Evolutionary conservation across 805 yeast species (phyloP).

Genomic region (Torulaspora gathmanii): DNA sequence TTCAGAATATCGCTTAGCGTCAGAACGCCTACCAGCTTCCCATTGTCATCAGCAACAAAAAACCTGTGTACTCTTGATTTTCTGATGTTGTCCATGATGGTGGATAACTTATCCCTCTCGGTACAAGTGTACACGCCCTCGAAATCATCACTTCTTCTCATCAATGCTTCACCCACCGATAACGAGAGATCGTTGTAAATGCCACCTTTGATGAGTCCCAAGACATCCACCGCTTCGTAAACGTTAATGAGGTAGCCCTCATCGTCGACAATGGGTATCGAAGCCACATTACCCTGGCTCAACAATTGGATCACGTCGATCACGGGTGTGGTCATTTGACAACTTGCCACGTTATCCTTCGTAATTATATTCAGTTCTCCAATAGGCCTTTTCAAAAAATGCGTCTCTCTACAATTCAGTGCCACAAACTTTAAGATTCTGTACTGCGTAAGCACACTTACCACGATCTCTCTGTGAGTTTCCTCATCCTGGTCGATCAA

Average conservation of each 20-base stretch:
- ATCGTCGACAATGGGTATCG: slow-evolving; percentile 89
- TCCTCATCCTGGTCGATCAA: slow-evolving; percentile 90
- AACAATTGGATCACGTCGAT: slow-evolving; percentile 84
- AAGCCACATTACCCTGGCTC: slow-evolving; percentile 75
- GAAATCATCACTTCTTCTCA: slow-evolving; percentile 86
- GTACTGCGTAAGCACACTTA: slow-evolving; percentile 91
- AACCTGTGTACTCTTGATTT: slow-evolving; percentile 87
- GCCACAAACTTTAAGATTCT: slow-evolving; percentile 94
- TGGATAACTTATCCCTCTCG: slow-evolving; percentile 73
- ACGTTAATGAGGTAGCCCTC: slow-evolving; percentile 66
- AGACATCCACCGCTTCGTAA: slow-evolving; percentile 92
- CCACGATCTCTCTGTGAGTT: slow-evolving; percentile 89
- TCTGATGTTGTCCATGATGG: slow-evolving; percentile 88
- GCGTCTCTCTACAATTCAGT: slow-evolving; percentile 90
- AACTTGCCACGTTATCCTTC: slow-evolving; percentile 56
- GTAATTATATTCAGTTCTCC: slow-evolving; percentile 65
- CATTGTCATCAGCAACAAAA: slow-evolving; percentile 83
- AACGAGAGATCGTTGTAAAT: slow-evolving; percentile 83
- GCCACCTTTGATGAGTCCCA: slow-evolving; percentile 90
- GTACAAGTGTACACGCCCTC: slow-evolving; percentile 98
- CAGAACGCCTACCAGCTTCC: slow-evolving; percentile 73
- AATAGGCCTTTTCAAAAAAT: slow-evolving; percentile 72
- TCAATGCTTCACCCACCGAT: slow-evolving; percentile 91
- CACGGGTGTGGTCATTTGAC: slow-evolving; percentile 87
- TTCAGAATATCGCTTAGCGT: slow-evolving; percentile 86